Evolutionary conservation across 371 early-diverging fungal genomes (phyloP).

Genomic region (Mortierella sp.): DNA sequence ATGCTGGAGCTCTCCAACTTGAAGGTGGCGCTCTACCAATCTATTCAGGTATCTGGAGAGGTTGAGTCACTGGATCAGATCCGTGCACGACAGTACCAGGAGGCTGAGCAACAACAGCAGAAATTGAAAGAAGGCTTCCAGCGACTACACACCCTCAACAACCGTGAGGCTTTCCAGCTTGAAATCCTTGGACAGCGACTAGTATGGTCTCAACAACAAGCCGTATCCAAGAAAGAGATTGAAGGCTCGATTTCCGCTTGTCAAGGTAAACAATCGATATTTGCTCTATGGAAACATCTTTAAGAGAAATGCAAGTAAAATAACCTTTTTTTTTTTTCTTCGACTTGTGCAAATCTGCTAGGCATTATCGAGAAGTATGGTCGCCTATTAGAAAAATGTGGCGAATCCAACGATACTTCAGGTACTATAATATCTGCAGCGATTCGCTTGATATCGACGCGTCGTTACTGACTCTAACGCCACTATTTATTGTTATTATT

Average conservation of each 20-base stretch:
- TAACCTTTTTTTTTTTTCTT: not conserved
- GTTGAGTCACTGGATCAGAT: slow-evolving; percentile 45
- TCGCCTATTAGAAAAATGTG: slow-evolving; percentile 15
- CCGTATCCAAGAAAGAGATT: slow-evolving; percentile 30
- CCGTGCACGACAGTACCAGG: slow-evolving; percentile 36
- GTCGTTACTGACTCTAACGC: not conserved
- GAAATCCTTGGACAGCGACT: slow-evolving; percentile 53
- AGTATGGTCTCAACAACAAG: slow-evolving; percentile 52
- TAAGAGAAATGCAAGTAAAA: no score
- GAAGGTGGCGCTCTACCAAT: slow-evolving; percentile 34
- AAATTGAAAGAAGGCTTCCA: slow-evolving; percentile 37
- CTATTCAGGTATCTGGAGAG: slow-evolving; percentile 39
- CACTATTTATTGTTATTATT: not conserved
- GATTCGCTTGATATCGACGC: not conserved
- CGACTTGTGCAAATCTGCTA: slow-evolving; percentile 2
- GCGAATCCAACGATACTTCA: slow-evolving; percentile 14
- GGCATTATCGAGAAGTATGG: slow-evolving; percentile 28
- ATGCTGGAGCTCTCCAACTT: slow-evolving; percentile 45
- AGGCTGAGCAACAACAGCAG: slow-evolving; percentile 39
- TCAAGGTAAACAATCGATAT: slow-evolving; percentile 22
- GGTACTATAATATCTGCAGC: slow-evolving; percentile 3
- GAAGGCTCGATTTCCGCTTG: slow-evolving; percentile 20
- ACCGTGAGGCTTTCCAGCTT: slow-evolving; percentile 46
- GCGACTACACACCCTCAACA: slow-evolving; percentile 25
- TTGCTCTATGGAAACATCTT: not conserved